Evolutionary conservation across 208 protist species (phyloP), one percentile per base, ranked within the genome.

Genomic region (Trypanosoma avium): DNA sequence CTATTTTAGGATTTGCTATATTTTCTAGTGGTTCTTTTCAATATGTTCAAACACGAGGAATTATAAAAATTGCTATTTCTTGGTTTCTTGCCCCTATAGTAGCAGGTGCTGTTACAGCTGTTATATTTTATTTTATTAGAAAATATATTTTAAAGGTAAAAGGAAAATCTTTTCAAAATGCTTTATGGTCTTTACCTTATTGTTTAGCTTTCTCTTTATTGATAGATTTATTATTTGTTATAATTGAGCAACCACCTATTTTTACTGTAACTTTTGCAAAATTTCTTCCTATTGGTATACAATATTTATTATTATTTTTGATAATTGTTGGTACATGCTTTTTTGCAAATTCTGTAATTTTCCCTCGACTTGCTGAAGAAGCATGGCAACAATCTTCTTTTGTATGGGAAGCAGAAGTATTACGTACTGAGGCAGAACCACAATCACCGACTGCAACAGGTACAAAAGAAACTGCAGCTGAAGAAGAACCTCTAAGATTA

Each of bases 181-280:
- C 84, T 5, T 61, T 84, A 19, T 52, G 49, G 38, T 68, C 78
- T 47, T 72, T 94, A 58, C 88, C 88, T 6, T 89, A 88, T 70
- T 90, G 84, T 67, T 70, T 94, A 7, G 54, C 60, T 15, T 48
- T 76, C 15, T 94, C 84, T 5, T 66, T 94, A 15, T 57, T 91
- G 10, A 75, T 94, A 19, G 81, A 90, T 49, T 77, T 77, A 42
- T 72, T 75, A 43, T 92, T 94, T 61, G 61, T 94, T 17, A n/a
- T 84, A 19, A 89, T 94, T 58, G 88, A 90, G 56, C 45, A 69
- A 55, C 88, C 88, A 26, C 82, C 88, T 12, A 75, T 94, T 58
- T 75, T 94, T 70, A 73, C 80, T 12, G 61, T 80, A 45, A 80
- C 69, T 13, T 40, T 93, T 40, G 79, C 81, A 13, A 53, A 40